Conservation (phyloP, 2,329 filamentous ascomycete species). For the Fusarium pseudograminearum region DNA sequence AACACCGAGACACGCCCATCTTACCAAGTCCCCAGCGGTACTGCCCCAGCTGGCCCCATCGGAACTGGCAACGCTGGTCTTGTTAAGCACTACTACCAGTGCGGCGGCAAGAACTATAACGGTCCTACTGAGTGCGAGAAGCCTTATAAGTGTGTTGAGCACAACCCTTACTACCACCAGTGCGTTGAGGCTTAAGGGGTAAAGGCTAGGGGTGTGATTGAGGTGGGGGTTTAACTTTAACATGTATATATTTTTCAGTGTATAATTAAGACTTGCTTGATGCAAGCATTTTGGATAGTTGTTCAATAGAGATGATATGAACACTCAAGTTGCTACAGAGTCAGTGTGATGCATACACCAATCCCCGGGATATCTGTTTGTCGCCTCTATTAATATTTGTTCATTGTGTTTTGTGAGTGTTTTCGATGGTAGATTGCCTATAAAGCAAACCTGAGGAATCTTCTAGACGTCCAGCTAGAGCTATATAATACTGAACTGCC, state of each 20-base stretch:
- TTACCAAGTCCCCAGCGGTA: conserved; percentile 25
- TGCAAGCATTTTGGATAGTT: conserved; percentile 18
- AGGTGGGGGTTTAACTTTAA: conserved; percentile 14
- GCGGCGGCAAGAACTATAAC: conserved; percentile 36
- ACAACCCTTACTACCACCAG: conserved; percentile 43
- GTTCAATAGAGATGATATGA: background rate
- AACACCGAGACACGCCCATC: conserved; percentile 34
- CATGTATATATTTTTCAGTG: conserved; percentile 39
- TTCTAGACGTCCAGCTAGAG: background rate
- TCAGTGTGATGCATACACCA: background rate
- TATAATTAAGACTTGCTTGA: conserved; percentile 35
- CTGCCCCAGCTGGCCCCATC: conserved; percentile 18
- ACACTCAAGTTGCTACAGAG: background rate
- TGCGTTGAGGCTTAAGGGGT: conserved; percentile 23
- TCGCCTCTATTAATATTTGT: background rate
- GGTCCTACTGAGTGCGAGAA: conserved; percentile 42
- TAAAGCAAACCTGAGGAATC: background rate
- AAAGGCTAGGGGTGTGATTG: background rate
- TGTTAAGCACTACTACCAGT: conserved; percentile 41
- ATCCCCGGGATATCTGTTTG: background rate
- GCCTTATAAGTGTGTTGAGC: conserved; percentile 31
- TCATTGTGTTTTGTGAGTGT: background rate
- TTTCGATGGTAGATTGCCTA: background rate
- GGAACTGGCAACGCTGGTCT: conserved; percentile 24
- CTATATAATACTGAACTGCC: background rate